Evolutionary conservation across 176 grass and related monocot genomes (phyloP).

Genomic region (Oryza longistaminata): DNA sequence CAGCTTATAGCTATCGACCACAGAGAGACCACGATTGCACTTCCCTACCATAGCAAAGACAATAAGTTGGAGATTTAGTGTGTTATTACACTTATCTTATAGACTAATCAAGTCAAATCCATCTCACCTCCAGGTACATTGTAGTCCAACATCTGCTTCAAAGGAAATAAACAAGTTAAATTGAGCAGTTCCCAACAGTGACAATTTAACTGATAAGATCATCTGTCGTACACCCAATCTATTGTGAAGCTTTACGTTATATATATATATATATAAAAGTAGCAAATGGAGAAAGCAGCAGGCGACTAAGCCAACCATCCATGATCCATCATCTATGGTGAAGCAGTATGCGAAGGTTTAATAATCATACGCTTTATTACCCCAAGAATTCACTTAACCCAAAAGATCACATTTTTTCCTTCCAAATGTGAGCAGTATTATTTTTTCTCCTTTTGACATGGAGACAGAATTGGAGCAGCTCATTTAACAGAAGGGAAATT

Average conservation of each 20-base stretch:
- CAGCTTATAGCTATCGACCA: constrained; percentile 88
- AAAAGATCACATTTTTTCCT: neutral
- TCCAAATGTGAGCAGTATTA: neutral
- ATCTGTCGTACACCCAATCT: neutral
- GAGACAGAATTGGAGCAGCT: neutral
- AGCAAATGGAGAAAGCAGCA: constrained; percentile 1
- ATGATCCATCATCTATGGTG: neutral
- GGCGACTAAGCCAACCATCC: neutral
- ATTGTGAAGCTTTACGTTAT: neutral
- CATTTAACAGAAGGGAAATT: neutral
- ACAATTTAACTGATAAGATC: neutral
- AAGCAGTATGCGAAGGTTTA: no score
- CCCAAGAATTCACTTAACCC: neutral
- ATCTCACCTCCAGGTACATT: constrained; percentile 65
- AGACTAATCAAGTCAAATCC: neutral
- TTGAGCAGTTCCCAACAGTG: neutral
- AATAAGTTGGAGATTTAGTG: neutral
- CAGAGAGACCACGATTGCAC: constrained; percentile 81
- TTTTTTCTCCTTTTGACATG: neutral
- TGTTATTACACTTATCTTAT: neutral
- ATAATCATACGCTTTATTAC: neutral
- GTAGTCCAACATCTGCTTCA: constrained; percentile 78
- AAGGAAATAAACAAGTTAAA: constrained; percentile 14
- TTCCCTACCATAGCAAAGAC: constrained; percentile 47
- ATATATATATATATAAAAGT: neutral